Conservation (phyloP, 306 rosid species). For the Castanea crenata region DNA sequence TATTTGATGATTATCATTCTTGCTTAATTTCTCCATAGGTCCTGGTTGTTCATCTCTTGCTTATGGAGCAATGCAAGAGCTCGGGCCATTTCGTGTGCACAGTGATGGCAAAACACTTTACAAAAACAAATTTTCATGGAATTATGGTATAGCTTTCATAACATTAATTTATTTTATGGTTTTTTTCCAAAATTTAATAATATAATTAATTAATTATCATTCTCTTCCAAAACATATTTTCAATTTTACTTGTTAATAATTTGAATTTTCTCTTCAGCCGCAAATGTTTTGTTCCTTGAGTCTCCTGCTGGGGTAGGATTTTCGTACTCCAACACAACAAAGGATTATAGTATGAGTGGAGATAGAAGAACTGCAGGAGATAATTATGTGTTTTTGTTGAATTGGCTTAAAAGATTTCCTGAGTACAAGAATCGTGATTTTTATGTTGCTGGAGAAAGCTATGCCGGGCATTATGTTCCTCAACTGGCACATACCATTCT, state of each 20-base stretch:
- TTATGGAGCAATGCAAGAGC: conserved; percentile 94
- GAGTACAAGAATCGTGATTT: conserved; percentile 67
- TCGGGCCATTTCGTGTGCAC: conserved; percentile 82
- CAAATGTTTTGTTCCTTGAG: conserved; percentile 79
- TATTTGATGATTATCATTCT: not conserved
- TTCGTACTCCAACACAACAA: conserved; percentile 76
- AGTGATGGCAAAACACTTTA: conserved; percentile 88
- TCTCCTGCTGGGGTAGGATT: conserved; percentile 94
- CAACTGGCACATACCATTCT: conserved; percentile 87
- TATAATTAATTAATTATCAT: not conserved
- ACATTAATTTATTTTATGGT: too few relatives aligned
- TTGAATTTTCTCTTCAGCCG: conserved; percentile 40
- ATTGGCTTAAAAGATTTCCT: conserved; percentile 87
- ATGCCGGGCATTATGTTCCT: conserved; percentile 95
- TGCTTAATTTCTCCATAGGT: conserved; percentile 39
- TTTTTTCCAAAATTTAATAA: not conserved
- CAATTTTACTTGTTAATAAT: too few relatives aligned
- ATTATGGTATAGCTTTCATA: conserved; percentile 43
- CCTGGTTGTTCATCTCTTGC: conserved; percentile 97
- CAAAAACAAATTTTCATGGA: conserved; percentile 67
- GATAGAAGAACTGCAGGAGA: conserved; percentile 64
- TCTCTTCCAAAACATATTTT: not conserved
- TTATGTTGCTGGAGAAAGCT: conserved; percentile 85
- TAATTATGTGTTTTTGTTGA: conserved; percentile 67
- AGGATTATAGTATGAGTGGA: conserved; percentile 57